Evolutionary conservation across 306 rosid species (phyloP).

Genomic region (Lathyrus sativus): DNA sequence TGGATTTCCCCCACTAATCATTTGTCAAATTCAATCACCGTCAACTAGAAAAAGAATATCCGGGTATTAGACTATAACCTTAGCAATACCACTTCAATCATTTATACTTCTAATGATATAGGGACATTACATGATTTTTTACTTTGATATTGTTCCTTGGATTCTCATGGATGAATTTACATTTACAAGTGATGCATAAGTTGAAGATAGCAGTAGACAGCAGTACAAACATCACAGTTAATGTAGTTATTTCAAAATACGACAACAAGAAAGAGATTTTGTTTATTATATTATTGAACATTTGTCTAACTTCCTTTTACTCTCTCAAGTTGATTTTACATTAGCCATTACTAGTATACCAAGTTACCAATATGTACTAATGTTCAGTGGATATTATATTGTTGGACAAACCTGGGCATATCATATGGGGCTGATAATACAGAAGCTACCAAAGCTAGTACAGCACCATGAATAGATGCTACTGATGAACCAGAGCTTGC

Average conservation of each 20-base stretch:
- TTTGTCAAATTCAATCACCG: too few relatives aligned
- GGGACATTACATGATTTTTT: too few relatives aligned
- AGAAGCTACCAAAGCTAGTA: conserved; percentile 89
- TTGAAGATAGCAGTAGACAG: too few relatives aligned
- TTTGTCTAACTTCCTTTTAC: not conserved
- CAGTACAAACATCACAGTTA: conserved; percentile 16
- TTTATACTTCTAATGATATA: too few relatives aligned
- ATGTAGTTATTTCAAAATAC: conserved; percentile 16
- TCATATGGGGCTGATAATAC: conserved; percentile 95
- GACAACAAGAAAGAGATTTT: not conserved
- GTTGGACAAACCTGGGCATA: conserved; percentile 77
- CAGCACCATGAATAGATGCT: conserved; percentile 88
- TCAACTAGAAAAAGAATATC: too few relatives aligned
- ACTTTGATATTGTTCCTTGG: too few relatives aligned
- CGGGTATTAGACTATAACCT: too few relatives aligned
- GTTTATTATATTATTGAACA: not conserved
- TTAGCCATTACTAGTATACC: conserved; percentile 1
- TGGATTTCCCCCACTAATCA: too few relatives aligned
- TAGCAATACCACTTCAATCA: too few relatives aligned
- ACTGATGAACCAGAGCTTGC: conserved; percentile 64
- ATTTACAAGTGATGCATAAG: too few relatives aligned
- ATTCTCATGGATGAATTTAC: too few relatives aligned
- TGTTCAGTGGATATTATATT: conserved; percentile 30
- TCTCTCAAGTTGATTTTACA: conserved; percentile 13
- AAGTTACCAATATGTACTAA: conserved; percentile 27